Evolutionary conservation across 495 filamentous ascomycete genomes (phyloP).

Genomic region (Cercophora sp.): DNA sequence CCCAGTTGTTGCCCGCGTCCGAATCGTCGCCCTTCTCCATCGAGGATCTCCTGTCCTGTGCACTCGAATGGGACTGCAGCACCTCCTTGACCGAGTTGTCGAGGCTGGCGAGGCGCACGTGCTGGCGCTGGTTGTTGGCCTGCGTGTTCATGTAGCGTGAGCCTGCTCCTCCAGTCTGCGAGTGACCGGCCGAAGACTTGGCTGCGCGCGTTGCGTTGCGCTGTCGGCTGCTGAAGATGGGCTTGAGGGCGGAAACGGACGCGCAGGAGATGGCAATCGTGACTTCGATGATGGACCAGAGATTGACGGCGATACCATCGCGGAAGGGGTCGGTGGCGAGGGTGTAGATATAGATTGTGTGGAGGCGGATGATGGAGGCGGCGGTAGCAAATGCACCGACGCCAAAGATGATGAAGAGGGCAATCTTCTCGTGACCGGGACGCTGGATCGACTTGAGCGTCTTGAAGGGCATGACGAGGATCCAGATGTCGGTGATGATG

Average conservation of each 20-base stretch:
- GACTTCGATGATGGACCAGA: constrained; percentile 51
- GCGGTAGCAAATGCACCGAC: constrained; percentile 43
- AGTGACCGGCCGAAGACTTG: background rate
- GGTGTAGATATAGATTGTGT: constrained; percentile 36
- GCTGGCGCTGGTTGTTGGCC: background rate
- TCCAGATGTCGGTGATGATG: constrained; percentile 49
- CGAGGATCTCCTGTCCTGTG: background rate
- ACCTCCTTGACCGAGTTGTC: background rate
- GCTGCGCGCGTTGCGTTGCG: background rate
- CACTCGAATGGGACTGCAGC: background rate
- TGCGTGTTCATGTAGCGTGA: background rate
- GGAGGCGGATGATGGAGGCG: constrained; percentile 41
- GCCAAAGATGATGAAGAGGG: constrained; percentile 45
- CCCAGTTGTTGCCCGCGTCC: background rate
- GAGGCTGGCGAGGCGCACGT: background rate
- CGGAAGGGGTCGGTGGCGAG: constrained; percentile 28
- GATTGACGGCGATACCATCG: constrained; percentile 26
- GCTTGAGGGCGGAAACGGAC: constrained; percentile 44
- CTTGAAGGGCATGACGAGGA: constrained; percentile 46
- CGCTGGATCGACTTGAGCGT: constrained; percentile 43
- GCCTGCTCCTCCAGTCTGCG: background rate
- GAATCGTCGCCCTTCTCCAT: background rate
- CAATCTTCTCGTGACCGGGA: constrained; percentile 41
- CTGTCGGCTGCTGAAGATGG: constrained; percentile 29
- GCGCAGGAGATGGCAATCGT: constrained; percentile 50